phyloP scores from a whole-genome alignment of 768 basidiomycete genomes.

The Tephrocybe sp. region DNA sequence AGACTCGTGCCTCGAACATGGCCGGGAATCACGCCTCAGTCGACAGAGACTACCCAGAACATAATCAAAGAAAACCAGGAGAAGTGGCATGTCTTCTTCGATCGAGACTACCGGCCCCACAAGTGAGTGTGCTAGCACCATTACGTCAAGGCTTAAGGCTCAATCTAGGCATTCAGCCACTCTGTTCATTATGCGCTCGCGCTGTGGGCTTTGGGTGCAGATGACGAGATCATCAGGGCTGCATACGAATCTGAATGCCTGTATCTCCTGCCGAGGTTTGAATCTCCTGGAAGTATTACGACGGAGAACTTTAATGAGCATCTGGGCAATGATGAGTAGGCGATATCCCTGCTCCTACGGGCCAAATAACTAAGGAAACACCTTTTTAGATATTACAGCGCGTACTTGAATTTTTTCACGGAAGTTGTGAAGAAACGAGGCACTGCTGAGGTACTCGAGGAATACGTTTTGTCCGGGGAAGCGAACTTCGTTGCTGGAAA shows the following conservation, averaged over 20 bases:
- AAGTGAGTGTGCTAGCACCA: slow-evolving; percentile 33
- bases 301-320: slow-evolving; percentile 47
- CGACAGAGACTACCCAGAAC: slow-evolving; percentile 23
- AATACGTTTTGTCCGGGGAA: slow-evolving; percentile 49
- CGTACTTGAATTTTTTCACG: slow-evolving; percentile 50
- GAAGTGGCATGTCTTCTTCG: slow-evolving; percentile 47
- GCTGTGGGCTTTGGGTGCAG: slow-evolving; percentile 23
- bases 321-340: slow-evolving; percentile 53
- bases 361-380: background rate
- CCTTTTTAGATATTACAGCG: slow-evolving; percentile 47
- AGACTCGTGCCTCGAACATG: slow-evolving; percentile 24
- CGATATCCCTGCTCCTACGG: background rate
- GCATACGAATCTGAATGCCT: slow-evolving; percentile 30
- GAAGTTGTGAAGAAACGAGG: slow-evolving; percentile 36
- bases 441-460: slow-evolving; percentile 39
- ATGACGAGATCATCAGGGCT: slow-evolving; percentile 25
- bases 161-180: slow-evolving; percentile 17
- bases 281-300: slow-evolving; percentile 41
- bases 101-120: slow-evolving; percentile 39
- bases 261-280: slow-evolving; percentile 29
- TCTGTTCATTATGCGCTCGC: slow-evolving; percentile 22
- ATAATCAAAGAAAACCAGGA: slow-evolving; percentile 47
- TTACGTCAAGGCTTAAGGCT: background rate
- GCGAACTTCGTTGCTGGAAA: slow-evolving; percentile 36
- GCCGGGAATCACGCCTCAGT: slow-evolving; percentile 32